Evolutionary conservation across 306 rosid genomes (phyloP).

Genomic region (Delonix regia): DNA sequence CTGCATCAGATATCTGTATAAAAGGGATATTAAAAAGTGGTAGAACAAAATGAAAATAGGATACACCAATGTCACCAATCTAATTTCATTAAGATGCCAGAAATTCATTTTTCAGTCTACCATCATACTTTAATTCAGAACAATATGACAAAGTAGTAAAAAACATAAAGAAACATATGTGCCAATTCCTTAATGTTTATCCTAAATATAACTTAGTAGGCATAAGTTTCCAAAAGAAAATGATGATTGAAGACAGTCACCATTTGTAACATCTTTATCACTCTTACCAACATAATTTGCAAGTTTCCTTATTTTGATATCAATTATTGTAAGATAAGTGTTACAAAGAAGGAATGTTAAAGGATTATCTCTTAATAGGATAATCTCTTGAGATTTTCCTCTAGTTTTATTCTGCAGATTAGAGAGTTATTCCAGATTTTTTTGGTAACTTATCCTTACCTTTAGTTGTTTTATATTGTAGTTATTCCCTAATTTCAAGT

Average conservation of each 20-base stretch:
- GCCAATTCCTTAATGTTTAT: background rate
- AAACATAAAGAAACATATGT: constrained; percentile 6
- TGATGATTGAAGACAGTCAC: constrained; percentile 19
- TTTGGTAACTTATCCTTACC: background rate
- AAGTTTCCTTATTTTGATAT: background rate
- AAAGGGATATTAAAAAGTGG: constrained; percentile 27
- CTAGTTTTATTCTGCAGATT: background rate
- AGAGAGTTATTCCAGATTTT: background rate
- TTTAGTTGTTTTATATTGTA: background rate
- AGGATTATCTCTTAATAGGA: constrained; percentile 5
- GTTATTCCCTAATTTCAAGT: background rate
- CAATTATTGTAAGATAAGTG: too few species aligned
- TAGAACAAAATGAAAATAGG: constrained; percentile 23
- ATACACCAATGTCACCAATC: constrained; percentile 15
- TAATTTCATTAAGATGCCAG: constrained; percentile 14
- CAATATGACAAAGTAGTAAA: background rate
- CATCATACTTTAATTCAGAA: constrained; percentile 17
- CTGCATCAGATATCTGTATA: constrained; percentile 91
- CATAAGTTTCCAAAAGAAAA: constrained; percentile 24
- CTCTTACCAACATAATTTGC: constrained; percentile 27
- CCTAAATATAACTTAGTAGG: constrained; percentile 8
- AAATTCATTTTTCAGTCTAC: constrained; percentile 14
- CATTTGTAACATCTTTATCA: constrained; percentile 22
- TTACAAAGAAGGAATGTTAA: background rate
- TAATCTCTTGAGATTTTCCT: background rate